These are phyloP conservation scores for Viola odorata DNA, from an alignment of 345 rosid species.

Conservation along the genomic window DNA sequence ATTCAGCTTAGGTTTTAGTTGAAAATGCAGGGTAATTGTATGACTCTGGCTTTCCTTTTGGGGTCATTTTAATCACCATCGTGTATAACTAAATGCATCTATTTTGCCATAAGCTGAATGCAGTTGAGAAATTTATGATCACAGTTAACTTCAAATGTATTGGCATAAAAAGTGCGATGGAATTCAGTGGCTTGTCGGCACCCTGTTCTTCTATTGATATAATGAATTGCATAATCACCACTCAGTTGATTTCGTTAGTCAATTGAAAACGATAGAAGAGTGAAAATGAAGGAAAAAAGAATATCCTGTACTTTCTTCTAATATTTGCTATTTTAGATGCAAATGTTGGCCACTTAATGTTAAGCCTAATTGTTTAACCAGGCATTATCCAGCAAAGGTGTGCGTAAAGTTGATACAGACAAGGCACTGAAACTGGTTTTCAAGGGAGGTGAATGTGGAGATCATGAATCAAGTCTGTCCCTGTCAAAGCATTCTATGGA, in stretches of 20 bases:
- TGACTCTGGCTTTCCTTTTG: too few species aligned
- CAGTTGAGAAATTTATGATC: background rate
- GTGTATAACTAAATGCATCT: too few species aligned
- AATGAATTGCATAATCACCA: background rate
- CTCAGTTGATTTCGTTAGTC: background rate
- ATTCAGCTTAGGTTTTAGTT: too few species aligned
- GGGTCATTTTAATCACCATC: too few species aligned
- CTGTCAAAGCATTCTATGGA: constrained; percentile 59
- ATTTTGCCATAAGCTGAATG: too few species aligned
- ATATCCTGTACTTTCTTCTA: background rate
- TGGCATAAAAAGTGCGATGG: background rate
- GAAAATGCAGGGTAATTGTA: too few species aligned
- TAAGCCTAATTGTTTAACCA: constrained; percentile 22
- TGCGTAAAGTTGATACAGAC: constrained; percentile 44
- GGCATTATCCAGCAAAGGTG: constrained; percentile 68
- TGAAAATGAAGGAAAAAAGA: constrained; percentile 1
- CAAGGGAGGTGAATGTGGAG: constrained; percentile 39
- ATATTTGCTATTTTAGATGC: background rate
- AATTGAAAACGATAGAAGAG: background rate
- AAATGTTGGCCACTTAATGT: constrained; percentile 12
- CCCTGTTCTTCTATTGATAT: background rate
- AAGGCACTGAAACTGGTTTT: constrained; percentile 70
- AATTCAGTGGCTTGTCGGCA: background rate
- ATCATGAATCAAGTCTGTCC: constrained; percentile 41
- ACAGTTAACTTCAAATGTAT: background rate